phyloP scores from a whole-genome alignment of 768 basidiomycete genomes.

The Tylopilus cervinicoccineus region DNA sequence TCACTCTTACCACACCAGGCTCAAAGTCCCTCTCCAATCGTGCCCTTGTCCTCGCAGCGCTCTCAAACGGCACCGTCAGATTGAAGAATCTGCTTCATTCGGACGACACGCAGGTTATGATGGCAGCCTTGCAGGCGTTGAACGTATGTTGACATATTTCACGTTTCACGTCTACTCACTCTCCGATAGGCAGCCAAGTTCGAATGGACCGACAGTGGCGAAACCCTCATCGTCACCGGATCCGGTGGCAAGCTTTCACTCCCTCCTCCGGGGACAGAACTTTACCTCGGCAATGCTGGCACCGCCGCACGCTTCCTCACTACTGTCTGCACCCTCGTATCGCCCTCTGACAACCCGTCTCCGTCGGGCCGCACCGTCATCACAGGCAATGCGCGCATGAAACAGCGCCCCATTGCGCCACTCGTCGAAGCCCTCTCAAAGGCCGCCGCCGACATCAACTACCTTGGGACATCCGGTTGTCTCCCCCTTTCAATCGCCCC shows the following conservation, averaged over 20 bases:
- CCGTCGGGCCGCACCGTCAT: slow-evolving; percentile 62
- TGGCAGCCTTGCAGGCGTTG: slow-evolving; percentile 85
- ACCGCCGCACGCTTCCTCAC: slow-evolving; percentile 98
- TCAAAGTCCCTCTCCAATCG: slow-evolving; percentile 97
- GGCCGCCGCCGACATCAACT: slow-evolving; percentile 78
- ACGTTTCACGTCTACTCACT: not conserved
- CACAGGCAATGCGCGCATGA: slow-evolving; percentile 98
- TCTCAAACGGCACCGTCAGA: slow-evolving; percentile 83
- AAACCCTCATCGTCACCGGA: slow-evolving; percentile 89
- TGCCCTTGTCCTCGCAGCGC: slow-evolving; percentile 87
- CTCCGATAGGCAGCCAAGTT: slow-evolving; percentile 77
- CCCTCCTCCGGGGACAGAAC: slow-evolving; percentile 75
- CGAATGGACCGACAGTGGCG: slow-evolving; percentile 93
- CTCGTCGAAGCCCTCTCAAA: slow-evolving; percentile 83
- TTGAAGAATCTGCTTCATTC: slow-evolving; percentile 91
- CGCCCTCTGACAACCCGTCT: slow-evolving; percentile 35
- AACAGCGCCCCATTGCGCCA: slow-evolving; percentile 95
- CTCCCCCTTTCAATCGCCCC: slow-evolving; percentile 86
- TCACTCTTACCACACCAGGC: slow-evolving; percentile 89
- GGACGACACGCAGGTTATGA: slow-evolving; percentile 99
- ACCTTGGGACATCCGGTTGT: slow-evolving; percentile 76
- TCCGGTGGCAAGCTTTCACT: slow-evolving; percentile 76
- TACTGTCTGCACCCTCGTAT: slow-evolving; percentile 90
- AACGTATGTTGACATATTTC: slow-evolving; percentile 45
- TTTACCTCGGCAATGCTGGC: slow-evolving; percentile 96